Conservation (phyloP, 345 rosid genomes). For the Dimocarpus longan region DNA sequence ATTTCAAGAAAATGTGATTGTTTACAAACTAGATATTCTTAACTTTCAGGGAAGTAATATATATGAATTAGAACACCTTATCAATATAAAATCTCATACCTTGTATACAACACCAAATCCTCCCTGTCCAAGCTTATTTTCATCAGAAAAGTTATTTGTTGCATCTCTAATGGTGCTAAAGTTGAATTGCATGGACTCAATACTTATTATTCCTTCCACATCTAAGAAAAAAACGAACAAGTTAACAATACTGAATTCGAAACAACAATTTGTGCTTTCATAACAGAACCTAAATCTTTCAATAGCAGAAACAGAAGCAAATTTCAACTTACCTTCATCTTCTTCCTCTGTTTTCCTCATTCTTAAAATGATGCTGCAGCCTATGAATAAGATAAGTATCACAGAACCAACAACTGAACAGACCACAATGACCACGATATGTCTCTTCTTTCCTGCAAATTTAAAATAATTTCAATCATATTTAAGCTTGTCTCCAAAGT, state of each 20-base stretch:
- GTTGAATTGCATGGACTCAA: slow-evolving; percentile 26
- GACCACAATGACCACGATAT: not conserved
- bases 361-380: slow-evolving; percentile 18
- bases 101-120: slow-evolving; percentile 56
- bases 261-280: too few species aligned
- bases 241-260: too few species aligned
- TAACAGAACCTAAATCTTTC: too few species aligned
- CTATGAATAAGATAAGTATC: slow-evolving; percentile 12
- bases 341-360: slow-evolving; percentile 3
- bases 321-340: slow-evolving; percentile 15
- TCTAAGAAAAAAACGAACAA: too few species aligned
- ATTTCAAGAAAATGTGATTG: too few species aligned
- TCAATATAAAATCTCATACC: slow-evolving; percentile 21
- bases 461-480: not conserved
- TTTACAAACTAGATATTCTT: too few species aligned
- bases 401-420: slow-evolving; percentile 11
- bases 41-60: too few species aligned
- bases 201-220: not conserved
- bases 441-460: too few species aligned
- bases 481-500: not conserved
- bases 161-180: slow-evolving; percentile 37
- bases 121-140: slow-evolving; percentile 47
- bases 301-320: not conserved
- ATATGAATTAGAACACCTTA: too few species aligned
- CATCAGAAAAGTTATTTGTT: slow-evolving; percentile 40